Base-by-base conservation (phyloP, 164 flowering plant species). In the Aristolochia fimbriata region DNA sequence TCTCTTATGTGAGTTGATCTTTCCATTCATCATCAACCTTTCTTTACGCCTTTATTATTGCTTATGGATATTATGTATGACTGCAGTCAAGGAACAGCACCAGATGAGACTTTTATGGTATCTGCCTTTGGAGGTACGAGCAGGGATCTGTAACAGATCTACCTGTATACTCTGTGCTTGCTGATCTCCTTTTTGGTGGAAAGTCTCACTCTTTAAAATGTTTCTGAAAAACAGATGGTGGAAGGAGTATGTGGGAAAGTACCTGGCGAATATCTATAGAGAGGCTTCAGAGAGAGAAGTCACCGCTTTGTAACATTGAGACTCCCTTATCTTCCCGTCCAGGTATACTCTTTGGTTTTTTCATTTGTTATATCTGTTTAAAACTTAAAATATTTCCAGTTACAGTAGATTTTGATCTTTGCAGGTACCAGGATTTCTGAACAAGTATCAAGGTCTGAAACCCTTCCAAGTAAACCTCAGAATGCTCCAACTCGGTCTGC, bases 51-150 rank as follows among this genome's bases (percentile, higher is more conserved):
- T 52, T 12, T 22, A 31, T 22, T 52, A 20, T 22, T 15, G 13
- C 43, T 37, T 52, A 10, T 52, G 56, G 16, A 22, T 52, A 52
- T 52, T 52, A 52, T 60, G 15, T 43, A 10, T 46, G 15, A 47
- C 56, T 81, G 76, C 84, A 94, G 99, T 68, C 96, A 85, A 82
- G 91, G 93, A 27, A 66, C 75, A 47, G 77, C 80, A 62, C 99
- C 99, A 43, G 96, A 91, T 58, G 99, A 94, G 68, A 83, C 90
- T 31, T 80, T 83, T 62, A 91, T 94, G 97, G 53, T 77, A 27
- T 80, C 99, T 15, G 97, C 99, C 58, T 94, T 91, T 78, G 99
- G 96, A 49, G 86, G 80, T 68, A 62, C 79, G 63, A 94, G 96
- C 83, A 30, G 71, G 72, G 64, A 37, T 65, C 20, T 56, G 60